Base-by-base conservation (phyloP, 225 moss, liverwort and hornwort genomes). In the Climacium dendroides region DNA sequence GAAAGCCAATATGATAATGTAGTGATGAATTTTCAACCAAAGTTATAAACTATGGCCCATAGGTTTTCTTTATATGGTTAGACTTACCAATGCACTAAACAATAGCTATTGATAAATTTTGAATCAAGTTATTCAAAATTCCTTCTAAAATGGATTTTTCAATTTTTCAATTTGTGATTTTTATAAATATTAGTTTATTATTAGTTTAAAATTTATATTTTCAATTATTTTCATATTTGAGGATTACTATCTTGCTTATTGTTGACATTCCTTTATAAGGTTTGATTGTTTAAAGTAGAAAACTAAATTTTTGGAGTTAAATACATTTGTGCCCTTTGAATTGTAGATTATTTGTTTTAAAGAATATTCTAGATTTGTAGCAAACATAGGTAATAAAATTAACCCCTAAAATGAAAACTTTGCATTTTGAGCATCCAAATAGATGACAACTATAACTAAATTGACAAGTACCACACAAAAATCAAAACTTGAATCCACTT, bases 301-400 rank as follows among this genome's bases (percentile, higher is more conserved):
- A 20, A 37, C 11, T 11, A 66, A 66, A n/a, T 6, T 23, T 67
- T 67, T 66, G 37, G 12, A 67, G 22, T 67, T 0, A 13, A 22
- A 37, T 2, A 22, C 13, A 20, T 7, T 1, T 3, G 1, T 29
- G 3, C 6, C 18, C 2, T 47, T n/a, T n/a, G 6, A n/a, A 22
- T 22, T n/a, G 3, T 66, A 35, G 11, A 20, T 66, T n/a, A 19
- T 66, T 66, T 65, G 7, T 62, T 15, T 62, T 7, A 7, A 62
- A 62, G 8, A 62, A 3, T 15, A 65, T 65, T 65, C 19, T 35
- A 65, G 35, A 35, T 65, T 35, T 30, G 4, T 30, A 62, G 62
- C 13, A 30, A 29, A 15, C 8, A 62, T 7, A 30, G 7, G 30
- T 62, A 30, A 15, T 9, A 48, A 48, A 48, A 48, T 48, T 48